Base-by-base conservation (phyloP, 371 early-diverging fungal species). In the Spiromyces aspiralis region DNA sequence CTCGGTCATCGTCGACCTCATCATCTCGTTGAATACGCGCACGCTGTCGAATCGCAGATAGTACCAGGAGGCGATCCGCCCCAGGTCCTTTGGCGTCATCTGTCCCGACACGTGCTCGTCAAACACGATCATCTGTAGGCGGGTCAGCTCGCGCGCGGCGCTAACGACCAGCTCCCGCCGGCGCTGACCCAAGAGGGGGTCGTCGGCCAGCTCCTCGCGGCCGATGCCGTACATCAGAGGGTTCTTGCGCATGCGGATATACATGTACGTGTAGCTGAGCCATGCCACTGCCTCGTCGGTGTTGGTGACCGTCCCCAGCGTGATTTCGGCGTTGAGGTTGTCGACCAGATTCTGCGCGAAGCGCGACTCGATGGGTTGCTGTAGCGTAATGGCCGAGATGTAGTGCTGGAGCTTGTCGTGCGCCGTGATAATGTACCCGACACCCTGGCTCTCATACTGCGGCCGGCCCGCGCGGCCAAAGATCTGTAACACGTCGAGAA, bases 391-490 rank as follows among this genome's bases (percentile, higher is more conserved):
- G n/a, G 89, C 78, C 4, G 86, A 80, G 0, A 98, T 78, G 63
- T 98, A 99, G 59, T 94, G 89, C 2, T 77, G 60, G 2, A 99
- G 73, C 45, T 92, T 86, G 61, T 92, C 90, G 48, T 88, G 86
- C 6, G 86, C 76, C 0, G 99, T 99, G 41, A 95, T 48, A 42
- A 95, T 90, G 50, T 78, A 87, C 23, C 90, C 92, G 25, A 94
- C 84, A 64, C 96, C 90, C 51, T 84, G 79, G 16, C 76, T 77
- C 64, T 99, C 97, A 63, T 83, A 98, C 72, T 86, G 87, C 27
- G 94, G 93, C 54, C 96, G 84, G 55, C 99, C 99, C 26, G 99
- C 99, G 64, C 99, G 88, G 56, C 99, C 99, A 70, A 98, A 97
- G 52, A 99, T 99, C 69, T 99, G 99, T 51, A 97, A 72, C 1